phyloP scores from a whole-genome alignment of 225 moss, liverwort and hornwort species.

The Climacium dendroides region DNA sequence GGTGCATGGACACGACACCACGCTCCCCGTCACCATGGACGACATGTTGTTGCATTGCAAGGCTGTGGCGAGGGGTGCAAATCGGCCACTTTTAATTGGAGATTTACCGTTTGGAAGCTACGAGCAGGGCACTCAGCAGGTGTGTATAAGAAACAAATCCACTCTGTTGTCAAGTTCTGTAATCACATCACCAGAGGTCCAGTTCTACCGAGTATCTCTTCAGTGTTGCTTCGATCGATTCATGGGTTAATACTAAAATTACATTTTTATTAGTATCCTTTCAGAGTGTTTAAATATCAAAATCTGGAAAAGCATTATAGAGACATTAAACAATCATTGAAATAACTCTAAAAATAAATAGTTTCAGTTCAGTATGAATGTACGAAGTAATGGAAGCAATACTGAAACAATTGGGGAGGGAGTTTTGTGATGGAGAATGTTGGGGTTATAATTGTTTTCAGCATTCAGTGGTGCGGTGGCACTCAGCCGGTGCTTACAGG shows the following conservation, averaged over 20 bases:
- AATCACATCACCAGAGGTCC: not conserved
- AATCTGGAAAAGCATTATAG: not conserved
- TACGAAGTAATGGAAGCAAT: not conserved
- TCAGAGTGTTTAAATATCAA: not conserved
- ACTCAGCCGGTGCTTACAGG: not conserved
- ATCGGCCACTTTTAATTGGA: conserved; percentile 72
- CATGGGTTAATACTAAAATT: not conserved
- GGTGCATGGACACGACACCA: conserved; percentile 96
- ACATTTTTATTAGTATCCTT: not conserved
- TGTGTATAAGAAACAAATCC: not conserved
- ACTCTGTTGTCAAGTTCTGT: not conserved
- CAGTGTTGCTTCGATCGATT: not conserved
- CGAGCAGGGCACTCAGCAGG: conserved; percentile 86
- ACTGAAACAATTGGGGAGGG: not conserved
- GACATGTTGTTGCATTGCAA: conserved; percentile 88
- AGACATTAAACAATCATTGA: not conserved
- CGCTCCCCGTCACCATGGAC: conserved; percentile 83
- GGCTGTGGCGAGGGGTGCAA: conserved; percentile 80
- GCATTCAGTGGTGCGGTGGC: not conserved
- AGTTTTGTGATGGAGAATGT: not conserved
- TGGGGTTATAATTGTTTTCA: not conserved
- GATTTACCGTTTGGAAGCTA: conserved; percentile 97
- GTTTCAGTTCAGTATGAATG: not conserved
- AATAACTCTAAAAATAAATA: not conserved
- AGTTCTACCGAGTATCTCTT: not conserved